phyloP scores from a whole-genome alignment of 352 stramenopile genomes.

The Pythium phragmiticola region DNA sequence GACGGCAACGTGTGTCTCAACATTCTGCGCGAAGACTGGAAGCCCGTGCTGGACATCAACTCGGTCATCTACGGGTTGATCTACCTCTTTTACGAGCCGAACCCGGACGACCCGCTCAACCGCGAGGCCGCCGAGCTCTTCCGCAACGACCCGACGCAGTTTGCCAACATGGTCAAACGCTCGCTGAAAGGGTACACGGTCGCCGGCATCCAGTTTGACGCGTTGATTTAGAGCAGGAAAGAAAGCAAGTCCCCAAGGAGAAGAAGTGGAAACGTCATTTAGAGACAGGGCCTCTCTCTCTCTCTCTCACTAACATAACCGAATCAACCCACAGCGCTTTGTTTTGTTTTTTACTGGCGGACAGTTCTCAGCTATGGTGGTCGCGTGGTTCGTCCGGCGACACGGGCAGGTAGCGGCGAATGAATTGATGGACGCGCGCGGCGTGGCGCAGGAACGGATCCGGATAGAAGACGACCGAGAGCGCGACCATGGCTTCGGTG shows the following conservation, averaged over 20 bases:
- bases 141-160: slow-evolving; percentile 91
- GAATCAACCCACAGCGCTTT: slow-evolving; percentile 3
- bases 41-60: slow-evolving; percentile 98
- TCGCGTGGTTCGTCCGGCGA: slow-evolving; percentile 57
- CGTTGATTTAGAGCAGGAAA: slow-evolving; percentile 57
- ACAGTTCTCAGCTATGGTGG: slow-evolving; percentile 17
- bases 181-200: slow-evolving; percentile 83
- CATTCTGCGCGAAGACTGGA: slow-evolving; percentile 98
- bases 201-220: slow-evolving; percentile 82
- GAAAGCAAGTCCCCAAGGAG: not conserved
- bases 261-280: slow-evolving; percentile 10
- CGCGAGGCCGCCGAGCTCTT: slow-evolving; percentile 96
- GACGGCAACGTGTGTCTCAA: slow-evolving; percentile 98
- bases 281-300: slow-evolving; percentile 11
- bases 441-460: slow-evolving; percentile 59
- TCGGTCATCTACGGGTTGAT: slow-evolving; percentile 99
- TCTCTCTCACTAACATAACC: slow-evolving; percentile 12
- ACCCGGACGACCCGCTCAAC: slow-evolving; percentile 98
- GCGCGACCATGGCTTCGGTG: slow-evolving; percentile 58
- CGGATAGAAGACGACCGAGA: slow-evolving; percentile 52
- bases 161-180: slow-evolving; percentile 88
- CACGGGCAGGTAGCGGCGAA: slow-evolving; percentile 64
- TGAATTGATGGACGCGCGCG: slow-evolving; percentile 64
- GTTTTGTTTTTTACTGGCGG: too few relatives aligned
- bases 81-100: slow-evolving; percentile 99